Conservation (phyloP, 495 filamentous ascomycete genomes). For the Sordaria brevicollis region DNA sequence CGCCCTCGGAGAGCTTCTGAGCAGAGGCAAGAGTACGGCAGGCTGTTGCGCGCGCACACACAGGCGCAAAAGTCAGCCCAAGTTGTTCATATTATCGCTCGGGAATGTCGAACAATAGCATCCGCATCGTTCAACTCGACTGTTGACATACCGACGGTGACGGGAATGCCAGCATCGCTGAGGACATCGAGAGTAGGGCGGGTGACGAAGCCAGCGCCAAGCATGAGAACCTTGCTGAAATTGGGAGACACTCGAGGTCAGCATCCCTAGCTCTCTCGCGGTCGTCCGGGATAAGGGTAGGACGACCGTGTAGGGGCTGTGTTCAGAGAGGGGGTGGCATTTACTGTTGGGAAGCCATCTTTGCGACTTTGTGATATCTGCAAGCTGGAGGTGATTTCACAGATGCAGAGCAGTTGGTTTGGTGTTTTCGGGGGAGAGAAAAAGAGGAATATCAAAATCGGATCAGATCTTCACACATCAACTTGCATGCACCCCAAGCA, state of each 20-base stretch:
- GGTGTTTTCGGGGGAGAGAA: not conserved
- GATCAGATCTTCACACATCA: not conserved
- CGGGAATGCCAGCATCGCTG: slow-evolving; percentile 60
- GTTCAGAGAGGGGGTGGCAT: not conserved
- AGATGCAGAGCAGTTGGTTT: slow-evolving; percentile 6
- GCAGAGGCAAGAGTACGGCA: slow-evolving; percentile 77
- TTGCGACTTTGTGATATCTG: not conserved
- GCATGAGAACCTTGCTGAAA: slow-evolving; percentile 48
- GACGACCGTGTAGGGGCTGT: not conserved
- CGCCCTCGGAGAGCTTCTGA: slow-evolving; percentile 58
- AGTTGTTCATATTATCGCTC: not conserved
- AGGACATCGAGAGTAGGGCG: slow-evolving; percentile 72
- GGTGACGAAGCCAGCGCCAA: slow-evolving; percentile 74
- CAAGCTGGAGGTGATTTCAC: slow-evolving; percentile 1
- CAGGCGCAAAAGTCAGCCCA: not conserved
- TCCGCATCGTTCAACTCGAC: not conserved
- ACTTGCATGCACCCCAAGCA: not conserved
- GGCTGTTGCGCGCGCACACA: slow-evolving; percentile 44
- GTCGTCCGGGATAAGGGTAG: not conserved
- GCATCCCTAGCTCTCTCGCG: not conserved
- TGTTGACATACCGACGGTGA: slow-evolving; percentile 64
- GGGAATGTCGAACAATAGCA: not conserved
- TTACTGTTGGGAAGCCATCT: slow-evolving; percentile 28
- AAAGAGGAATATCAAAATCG: too few species aligned
- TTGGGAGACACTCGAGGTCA: not conserved